These are phyloP conservation scores for Pythium dissimile DNA, from an alignment of 352 stramenopile species.

Conservation along the genomic window DNA sequence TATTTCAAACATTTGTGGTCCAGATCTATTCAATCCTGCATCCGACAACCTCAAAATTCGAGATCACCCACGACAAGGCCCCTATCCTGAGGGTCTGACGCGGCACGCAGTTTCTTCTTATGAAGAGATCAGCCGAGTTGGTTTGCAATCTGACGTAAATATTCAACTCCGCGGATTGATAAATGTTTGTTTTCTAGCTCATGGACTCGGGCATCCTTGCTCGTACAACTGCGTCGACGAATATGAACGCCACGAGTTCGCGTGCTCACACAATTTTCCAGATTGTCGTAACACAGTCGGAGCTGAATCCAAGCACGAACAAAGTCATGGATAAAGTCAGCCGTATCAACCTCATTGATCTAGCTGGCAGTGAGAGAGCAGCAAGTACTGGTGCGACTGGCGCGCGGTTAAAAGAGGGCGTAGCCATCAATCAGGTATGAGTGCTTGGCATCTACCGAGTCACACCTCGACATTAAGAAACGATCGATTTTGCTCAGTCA, in stretches of 20 bases:
- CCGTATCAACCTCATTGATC: conserved; percentile 89
- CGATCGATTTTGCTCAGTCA: conserved; percentile 32
- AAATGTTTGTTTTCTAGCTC: conserved; percentile 30
- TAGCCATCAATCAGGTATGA: conserved; percentile 90
- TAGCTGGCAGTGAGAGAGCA: conserved; percentile 89
- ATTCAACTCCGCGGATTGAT: neutral
- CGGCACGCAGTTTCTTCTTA: conserved; percentile 78
- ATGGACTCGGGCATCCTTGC: conserved; percentile 85
- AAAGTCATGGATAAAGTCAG: conserved; percentile 85
- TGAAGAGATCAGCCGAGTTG: conserved; percentile 69
- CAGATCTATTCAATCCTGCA: conserved; percentile 82
- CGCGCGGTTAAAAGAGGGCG: conserved; percentile 88
- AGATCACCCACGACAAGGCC: conserved; percentile 79
- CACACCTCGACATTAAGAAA: neutral
- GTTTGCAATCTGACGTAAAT: neutral
- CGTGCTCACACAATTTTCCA: conserved; percentile 83
- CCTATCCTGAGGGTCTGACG: conserved; percentile 80
- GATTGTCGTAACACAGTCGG: conserved; percentile 80
- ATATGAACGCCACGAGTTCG: conserved; percentile 87
- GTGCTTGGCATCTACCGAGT: neutral
- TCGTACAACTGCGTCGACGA: conserved; percentile 78
- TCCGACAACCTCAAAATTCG: conserved; percentile 87
- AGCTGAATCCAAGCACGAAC: conserved; percentile 59
- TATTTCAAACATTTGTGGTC: neutral
- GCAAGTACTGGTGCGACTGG: conserved; percentile 89